Evolutionary conservation across 495 filamentous ascomycete genomes (phyloP), one percentile per base, ranked within the genome.

Genomic region (Penicillium paxilli): DNA sequence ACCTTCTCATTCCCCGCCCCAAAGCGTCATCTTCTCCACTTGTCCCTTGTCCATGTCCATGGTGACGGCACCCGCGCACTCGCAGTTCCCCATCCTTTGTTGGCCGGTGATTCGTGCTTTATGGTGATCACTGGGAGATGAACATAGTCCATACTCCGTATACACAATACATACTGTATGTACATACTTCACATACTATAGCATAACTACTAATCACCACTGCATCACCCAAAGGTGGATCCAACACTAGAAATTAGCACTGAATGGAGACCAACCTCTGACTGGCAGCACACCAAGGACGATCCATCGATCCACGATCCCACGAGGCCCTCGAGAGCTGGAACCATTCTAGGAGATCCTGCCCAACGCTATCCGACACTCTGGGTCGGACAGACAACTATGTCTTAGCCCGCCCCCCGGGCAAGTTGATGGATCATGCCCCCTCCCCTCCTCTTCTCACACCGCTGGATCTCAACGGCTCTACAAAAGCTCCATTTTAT

Each of bases 391-490:
- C 62, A 65, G 52, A 62, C 50, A 63, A 57, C 57, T 52, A 14
- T 50, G 51, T 60, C 46, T 49, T 54, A 54, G 49, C 32, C 25
- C 33, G 25, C 30, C 24, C 44, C 51, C 44, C 44, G 33, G 19
- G 21, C 19, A 28, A 61, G 45, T 40, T 64, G 62, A 62, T 65
- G 62, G 62, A 62, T 65, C 58, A 62, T 42, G 40, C 40, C 40
- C 40, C 40, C 38, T 12, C 38, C 20, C 55, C 44, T 40, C 14
- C 26, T 46, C 46, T 30, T 50, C 55, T 16, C 51, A 63, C 63
- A 66, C 63, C 63, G 63, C 63, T 66, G 63, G 12, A 56, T 58
- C 51, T 50, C 60, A 63, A 63, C 63, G 63, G 56, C 46, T 49
- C 33, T 46, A 47, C 44, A 47, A 45, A 60, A 49, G 19, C 21